Evolutionary conservation across 345 rosid species (phyloP).

Genomic region (Eucalyptus cladocalyx): DNA sequence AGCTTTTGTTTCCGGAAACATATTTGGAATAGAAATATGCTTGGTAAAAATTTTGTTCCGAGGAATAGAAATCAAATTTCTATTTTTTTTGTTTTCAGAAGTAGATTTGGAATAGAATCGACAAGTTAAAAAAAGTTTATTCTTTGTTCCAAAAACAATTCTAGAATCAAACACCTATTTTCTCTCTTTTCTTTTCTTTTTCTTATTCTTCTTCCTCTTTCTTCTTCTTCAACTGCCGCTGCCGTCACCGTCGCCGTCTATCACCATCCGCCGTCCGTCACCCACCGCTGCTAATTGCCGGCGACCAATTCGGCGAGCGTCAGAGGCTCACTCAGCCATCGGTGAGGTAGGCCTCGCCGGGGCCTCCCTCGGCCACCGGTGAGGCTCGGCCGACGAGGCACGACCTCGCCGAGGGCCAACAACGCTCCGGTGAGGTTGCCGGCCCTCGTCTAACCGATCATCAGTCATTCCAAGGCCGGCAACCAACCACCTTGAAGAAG

Average conservation of each 20-base stretch:
- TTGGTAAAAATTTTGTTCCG: rapidly evolving
- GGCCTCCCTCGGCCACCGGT: rapidly evolving
- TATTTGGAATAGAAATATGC: rapidly evolving
- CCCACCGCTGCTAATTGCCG: rapidly evolving
- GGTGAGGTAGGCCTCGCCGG: rapidly evolving
- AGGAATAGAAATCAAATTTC: too few relatives aligned
- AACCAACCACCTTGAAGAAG: too few relatives aligned
- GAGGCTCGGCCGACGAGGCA: too few relatives aligned
- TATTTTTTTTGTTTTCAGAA: too few relatives aligned
- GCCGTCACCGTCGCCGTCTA: rapidly evolving
- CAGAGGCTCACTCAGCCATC: too few relatives aligned
- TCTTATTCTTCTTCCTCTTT: too few relatives aligned
- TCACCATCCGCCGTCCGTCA: rapidly evolving
- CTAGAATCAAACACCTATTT: too few relatives aligned
- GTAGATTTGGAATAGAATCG: too few relatives aligned
- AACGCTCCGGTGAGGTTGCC: rapidly evolving
- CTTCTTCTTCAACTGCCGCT: too few relatives aligned
- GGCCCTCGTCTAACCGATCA: rapidly evolving
- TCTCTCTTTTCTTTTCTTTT: too few relatives aligned
- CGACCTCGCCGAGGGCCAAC: rapidly evolving
- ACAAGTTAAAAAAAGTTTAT: too few relatives aligned
- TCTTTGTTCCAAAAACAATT: too few relatives aligned
- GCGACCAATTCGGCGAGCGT: rapidly evolving
- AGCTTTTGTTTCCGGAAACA: rapidly evolving
- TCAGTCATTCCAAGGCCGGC: rapidly evolving